Percentiles rank a stretch among this genome's conserved stretches.
These are phyloP conservation scores for Simmondsia chinensis DNA, from an alignment of 148 eudicot species.

Conservation along the genomic window DNA sequence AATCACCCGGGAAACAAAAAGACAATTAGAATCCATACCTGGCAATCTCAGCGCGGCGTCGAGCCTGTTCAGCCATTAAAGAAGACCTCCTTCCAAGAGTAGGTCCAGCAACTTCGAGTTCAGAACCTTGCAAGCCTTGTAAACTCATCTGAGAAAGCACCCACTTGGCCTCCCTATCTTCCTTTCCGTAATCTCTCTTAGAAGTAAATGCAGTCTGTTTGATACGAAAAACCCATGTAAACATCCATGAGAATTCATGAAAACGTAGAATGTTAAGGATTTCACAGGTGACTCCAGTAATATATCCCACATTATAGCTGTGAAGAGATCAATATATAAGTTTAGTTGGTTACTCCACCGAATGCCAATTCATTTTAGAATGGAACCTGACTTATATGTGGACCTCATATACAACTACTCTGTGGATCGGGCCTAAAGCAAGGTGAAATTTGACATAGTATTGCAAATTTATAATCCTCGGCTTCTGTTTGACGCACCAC, in stretches of 20 bases:
- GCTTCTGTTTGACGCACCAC: too few relatives aligned
- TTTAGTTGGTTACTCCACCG: too few relatives aligned
- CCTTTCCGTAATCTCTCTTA: conserved; percentile 50
- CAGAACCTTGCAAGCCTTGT: conserved; percentile 30
- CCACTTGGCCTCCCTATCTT: conserved; percentile 54
- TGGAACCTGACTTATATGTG: too few relatives aligned
- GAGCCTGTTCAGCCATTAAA: conserved; percentile 61
- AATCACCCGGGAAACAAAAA: neutral
- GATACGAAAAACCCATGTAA: neutral
- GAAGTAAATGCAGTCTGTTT: conserved; percentile 57
- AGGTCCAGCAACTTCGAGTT: conserved; percentile 20
- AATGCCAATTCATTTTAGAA: too few relatives aligned
- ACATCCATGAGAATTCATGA: neutral
- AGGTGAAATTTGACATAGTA: too few relatives aligned
- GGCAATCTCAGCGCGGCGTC: conserved; percentile 68
- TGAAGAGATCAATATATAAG: too few relatives aligned
- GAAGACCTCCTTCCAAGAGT: conserved; percentile 20
- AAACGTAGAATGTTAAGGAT: neutral
- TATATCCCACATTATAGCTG: too few relatives aligned
- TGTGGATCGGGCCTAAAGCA: too few relatives aligned
- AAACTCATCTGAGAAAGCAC: conserved; percentile 44
- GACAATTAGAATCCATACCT: conserved; percentile 19
- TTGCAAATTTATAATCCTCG: too few relatives aligned
- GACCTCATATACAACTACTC: too few relatives aligned
- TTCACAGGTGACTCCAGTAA: too few relatives aligned